phyloP scores from a whole-genome alignment of 1,284 basidiomycete species.

The Trametes polyzona region DNA sequence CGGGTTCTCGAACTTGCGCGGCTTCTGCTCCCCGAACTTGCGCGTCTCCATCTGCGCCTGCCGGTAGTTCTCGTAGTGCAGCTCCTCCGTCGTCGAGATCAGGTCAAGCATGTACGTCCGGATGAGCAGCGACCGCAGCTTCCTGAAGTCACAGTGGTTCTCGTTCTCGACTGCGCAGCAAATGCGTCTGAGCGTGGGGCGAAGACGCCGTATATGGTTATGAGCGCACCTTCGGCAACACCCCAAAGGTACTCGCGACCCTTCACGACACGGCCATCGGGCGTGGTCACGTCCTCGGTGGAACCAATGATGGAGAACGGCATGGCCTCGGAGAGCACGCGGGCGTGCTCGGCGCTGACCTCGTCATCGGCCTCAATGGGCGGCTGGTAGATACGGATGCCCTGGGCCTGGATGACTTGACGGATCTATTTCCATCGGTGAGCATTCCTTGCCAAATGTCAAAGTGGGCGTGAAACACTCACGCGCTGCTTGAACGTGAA shows the following conservation, averaged over 20 bases:
- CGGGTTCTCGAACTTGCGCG: conserved; percentile 98
- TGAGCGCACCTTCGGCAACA: conserved; percentile 84
- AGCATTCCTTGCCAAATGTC: conserved; percentile 1
- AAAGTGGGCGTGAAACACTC: conserved; percentile 35
- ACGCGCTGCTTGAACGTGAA: conserved; percentile 92
- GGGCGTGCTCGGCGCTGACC: conserved; percentile 86
- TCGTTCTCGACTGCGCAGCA: conserved; percentile 87
- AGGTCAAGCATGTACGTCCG: conserved; percentile 99
- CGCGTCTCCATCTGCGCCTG: conserved; percentile 99
- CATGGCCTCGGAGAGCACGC: conserved; percentile 86
- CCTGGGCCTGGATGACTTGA: conserved; percentile 89
- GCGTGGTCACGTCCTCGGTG: conserved; percentile 91
- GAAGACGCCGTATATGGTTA: not conserved
- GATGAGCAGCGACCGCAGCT: conserved; percentile 94
- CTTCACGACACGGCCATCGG: conserved; percentile 93
- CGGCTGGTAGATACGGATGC: conserved; percentile 94
- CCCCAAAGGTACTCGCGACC: conserved; percentile 99
- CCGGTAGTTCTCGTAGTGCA: conserved; percentile 98
- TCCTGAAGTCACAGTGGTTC: conserved; percentile 99
- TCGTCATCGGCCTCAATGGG: conserved; percentile 94
- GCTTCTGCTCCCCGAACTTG: conserved; percentile 98
- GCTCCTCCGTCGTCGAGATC: conserved; percentile 94
- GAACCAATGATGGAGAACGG: conserved; percentile 99
- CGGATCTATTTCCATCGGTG: conserved; percentile 64
- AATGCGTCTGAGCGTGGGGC: not conserved